Conservation (phyloP, 192 early-diverging fungal genomes). For the Backusella circina region DNA sequence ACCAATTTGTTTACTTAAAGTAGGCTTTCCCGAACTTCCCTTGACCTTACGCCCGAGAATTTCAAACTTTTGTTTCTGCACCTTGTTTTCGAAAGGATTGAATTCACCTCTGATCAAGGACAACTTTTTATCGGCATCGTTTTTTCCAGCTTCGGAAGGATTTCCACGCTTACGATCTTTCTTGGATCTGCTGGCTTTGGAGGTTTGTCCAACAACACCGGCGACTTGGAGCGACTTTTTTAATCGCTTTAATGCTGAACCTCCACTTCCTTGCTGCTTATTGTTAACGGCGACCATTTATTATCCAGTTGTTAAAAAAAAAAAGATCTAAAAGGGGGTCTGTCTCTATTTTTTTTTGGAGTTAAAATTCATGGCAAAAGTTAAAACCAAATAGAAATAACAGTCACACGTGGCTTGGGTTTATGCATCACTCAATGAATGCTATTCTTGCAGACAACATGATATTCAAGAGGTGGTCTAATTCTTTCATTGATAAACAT, state of each 20-base stretch:
- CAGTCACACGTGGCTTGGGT: not conserved
- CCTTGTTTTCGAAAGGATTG: conserved; percentile 92
- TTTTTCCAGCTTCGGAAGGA: conserved; percentile 51
- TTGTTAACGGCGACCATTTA: not conserved
- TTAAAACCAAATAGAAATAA: not conserved
- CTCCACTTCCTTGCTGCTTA: conserved; percentile 26
- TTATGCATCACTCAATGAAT: not conserved
- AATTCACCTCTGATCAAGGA: conserved; percentile 41
- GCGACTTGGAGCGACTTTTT: conserved; percentile 73
- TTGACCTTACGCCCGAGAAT: conserved; percentile 82
- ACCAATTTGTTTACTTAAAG: conserved; percentile 73
- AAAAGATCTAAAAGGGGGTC: not conserved
- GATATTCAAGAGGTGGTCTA: too few relatives aligned
- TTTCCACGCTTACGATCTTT: conserved; percentile 58
- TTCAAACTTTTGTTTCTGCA: conserved; percentile 77
- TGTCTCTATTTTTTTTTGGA: not conserved
- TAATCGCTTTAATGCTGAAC: conserved; percentile 81
- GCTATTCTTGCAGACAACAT: too few relatives aligned
- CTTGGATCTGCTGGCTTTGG: conserved; percentile 56
- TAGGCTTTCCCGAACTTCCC: conserved; percentile 79
- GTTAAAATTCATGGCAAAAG: not conserved
- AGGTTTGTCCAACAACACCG: conserved; percentile 70
- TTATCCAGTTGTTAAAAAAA: not conserved
- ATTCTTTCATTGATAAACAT: too few relatives aligned
- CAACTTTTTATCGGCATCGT: conserved; percentile 47